Evolutionary conservation across 2,329 filamentous ascomycete genomes (phyloP).

Genomic region (Neurospora crassa): DNA sequence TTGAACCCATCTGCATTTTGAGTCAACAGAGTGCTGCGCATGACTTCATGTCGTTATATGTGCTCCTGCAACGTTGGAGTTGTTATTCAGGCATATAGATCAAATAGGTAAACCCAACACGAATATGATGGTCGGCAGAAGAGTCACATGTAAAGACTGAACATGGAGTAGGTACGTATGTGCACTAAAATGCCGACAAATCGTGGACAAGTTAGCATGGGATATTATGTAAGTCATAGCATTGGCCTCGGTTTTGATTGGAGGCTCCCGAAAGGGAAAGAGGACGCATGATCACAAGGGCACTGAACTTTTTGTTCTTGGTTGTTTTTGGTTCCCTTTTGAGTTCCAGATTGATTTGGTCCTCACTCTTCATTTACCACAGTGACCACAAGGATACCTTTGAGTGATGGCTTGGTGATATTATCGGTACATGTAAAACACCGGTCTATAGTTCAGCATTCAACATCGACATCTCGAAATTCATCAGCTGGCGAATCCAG

Average conservation of each 20-base stretch:
- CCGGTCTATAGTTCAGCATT: too few species aligned
- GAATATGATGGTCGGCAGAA: neutral
- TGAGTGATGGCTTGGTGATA: neutral
- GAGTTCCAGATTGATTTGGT: neutral
- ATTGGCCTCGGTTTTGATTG: neutral
- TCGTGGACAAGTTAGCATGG: neutral
- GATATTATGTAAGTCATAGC: neutral
- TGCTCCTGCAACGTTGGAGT: too few species aligned
- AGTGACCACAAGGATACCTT: too few species aligned
- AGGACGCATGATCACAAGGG: neutral
- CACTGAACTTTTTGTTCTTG: neutral
- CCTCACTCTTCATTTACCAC: neutral
- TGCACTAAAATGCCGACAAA: neutral
- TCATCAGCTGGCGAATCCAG: neutral
- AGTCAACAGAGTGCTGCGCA: neutral
- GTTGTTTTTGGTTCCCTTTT: neutral
- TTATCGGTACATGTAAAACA: too few species aligned
- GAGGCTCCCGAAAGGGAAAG: neutral
- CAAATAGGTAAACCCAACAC: neutral
- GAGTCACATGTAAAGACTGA: neutral
- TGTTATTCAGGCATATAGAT: neutral
- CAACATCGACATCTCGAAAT: neutral
- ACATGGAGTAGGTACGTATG: neutral
- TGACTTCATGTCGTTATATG: too few species aligned
- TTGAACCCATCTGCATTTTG: neutral